Percentiles rank a stretch among this genome's conserved stretches.
Conservation (phyloP, 129 eudicot genomes). For the Silybum marianum region DNA sequence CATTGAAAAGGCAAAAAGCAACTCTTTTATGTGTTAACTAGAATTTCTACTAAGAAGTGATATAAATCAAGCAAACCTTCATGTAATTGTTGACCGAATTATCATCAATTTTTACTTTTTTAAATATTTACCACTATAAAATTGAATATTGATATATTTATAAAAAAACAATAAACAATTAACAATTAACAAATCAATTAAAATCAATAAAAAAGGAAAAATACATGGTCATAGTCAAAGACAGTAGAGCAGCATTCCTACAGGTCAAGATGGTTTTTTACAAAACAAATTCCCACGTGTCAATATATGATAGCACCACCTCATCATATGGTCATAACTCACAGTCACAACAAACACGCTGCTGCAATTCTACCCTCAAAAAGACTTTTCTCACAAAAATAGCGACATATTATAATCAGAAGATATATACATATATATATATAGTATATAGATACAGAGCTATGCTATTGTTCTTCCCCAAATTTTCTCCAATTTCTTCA, state of each 20-base stretch:
- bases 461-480: constrained; percentile 26
- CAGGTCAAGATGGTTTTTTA: neutral
- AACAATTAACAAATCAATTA: no score
- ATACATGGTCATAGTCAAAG: no score
- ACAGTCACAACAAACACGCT: neutral
- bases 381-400: constrained; percentile 11
- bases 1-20: no score
- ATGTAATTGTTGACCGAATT: no score
- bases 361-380: neutral
- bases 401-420: constrained; percentile 1
- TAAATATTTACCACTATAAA: no score
- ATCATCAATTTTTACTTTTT: no score
- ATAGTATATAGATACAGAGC: neutral
- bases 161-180: no score
- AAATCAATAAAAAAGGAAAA: no score
- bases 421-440: neutral
- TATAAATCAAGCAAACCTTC: no score
- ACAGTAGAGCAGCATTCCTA: neutral
- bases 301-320: neutral
- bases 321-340: neutral
- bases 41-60: no score
- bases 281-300: constrained; percentile 8
- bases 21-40: no score
- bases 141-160: no score
- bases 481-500: constrained; percentile 1